phyloP scores from a whole-genome alignment of 345 rosid genomes.

The Lepidium aucheri region DNA sequence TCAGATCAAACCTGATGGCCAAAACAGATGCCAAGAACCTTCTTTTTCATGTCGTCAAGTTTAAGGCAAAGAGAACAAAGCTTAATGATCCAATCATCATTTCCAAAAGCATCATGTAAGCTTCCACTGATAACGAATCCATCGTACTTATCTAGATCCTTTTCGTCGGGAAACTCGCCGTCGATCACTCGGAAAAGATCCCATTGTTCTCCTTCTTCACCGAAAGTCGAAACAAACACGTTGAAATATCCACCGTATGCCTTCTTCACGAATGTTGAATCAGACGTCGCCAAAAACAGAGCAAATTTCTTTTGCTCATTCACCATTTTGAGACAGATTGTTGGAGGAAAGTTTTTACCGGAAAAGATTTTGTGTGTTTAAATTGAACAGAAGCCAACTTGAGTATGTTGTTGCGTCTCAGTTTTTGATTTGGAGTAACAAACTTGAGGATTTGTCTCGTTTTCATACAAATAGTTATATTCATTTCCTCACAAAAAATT shows the following conservation, averaged over 20 bases:
- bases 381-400: background rate
- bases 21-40: conserved; percentile 80
- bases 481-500: no score
- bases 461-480: background rate
- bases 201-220: conserved; percentile 72
- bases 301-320: conserved; percentile 40
- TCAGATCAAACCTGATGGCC: conserved; percentile 74
- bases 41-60: conserved; percentile 71
- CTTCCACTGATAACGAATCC: conserved; percentile 84
- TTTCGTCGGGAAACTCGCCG: conserved; percentile 70
- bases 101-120: conserved; percentile 69
- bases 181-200: conserved; percentile 65
- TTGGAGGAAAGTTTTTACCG: background rate
- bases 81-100: conserved; percentile 65
- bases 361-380: background rate
- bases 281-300: conserved; percentile 57
- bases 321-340: background rate
- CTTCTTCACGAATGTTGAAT: conserved; percentile 60
- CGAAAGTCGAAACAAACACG: conserved; percentile 60
- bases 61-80: conserved; percentile 56
- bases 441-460: background rate
- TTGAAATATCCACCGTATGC: conserved; percentile 76
- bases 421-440: conserved; percentile 8
- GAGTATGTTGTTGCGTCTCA: background rate
- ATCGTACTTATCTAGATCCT: conserved; percentile 51